Base-by-base conservation (phyloP, 176 grass and related monocot species). In the Saccharum officinarum region DNA sequence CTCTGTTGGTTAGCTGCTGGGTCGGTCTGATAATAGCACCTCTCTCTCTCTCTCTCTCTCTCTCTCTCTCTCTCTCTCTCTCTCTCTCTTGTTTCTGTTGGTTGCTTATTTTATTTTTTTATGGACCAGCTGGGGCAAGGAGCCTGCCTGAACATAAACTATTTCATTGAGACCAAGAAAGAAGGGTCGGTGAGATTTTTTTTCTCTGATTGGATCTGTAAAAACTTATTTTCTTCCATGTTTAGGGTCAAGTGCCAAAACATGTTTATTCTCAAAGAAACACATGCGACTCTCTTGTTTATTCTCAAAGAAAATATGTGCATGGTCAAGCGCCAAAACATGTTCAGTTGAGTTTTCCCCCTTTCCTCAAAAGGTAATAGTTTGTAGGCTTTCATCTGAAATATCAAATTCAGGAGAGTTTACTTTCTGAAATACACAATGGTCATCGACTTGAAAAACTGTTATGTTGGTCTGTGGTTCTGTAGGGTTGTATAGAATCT, bases 361-460 rank as follows among this genome's bases (percentile, higher is more conserved):
- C 37, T 76, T 38, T 65, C 12, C 40, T 73, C 41, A 73, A 3
- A 86, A 79, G 31, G 5, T 50, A 47, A 46, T 55, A 1, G 42
- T 36, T 11, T 10, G 11, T 76, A 67, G 30, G 4, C 5, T 79
- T 62, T 79, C 70, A 26, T 50, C 20, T 38, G 67, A 72, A 26
- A 23, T 65, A 37, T 62, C 66, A 0, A 61, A 60, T 36, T 69
- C 33, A 60, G 34, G 44, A 75, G 28, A 39, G 23, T 71, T 0
- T 7, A 71, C 26, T 79, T 61, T 36, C 11, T 71, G 50, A 71
- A 79, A 79, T 46, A 61, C 42, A 62, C 5, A 70, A 71, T 86
- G 28, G 1, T 11, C 25, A 60, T 69, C 10, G 10, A 31, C 60
- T 14, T 36, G 25, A 13, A 13, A 17, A 25, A 71, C 11, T 72